Conservation (phyloP, 2,329 filamentous ascomycete species). For the Cryphonectria naterciae region DNA sequence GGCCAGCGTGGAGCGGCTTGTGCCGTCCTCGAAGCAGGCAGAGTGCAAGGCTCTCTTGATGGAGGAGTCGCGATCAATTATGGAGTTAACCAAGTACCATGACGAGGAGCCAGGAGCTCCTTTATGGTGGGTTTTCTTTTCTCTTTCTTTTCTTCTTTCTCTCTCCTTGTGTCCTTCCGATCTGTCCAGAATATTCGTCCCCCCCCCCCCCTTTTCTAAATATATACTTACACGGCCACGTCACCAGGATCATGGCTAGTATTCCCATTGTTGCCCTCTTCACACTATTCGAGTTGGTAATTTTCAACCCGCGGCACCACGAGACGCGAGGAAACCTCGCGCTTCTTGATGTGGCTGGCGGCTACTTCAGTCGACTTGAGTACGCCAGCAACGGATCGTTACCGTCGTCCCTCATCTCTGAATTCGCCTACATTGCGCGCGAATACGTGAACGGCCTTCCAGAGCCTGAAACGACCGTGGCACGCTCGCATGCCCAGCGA, state of each 20-base stretch:
- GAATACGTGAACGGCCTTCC: constrained; percentile 42
- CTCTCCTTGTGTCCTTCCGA: too few relatives aligned
- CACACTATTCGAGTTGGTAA: constrained; percentile 46
- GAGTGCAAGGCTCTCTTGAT: constrained; percentile 32
- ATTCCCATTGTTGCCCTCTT: constrained; percentile 45
- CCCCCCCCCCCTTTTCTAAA: background rate
- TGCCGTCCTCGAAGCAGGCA: constrained; percentile 24
- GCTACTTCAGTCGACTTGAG: constrained; percentile 48
- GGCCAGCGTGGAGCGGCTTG: constrained; percentile 23
- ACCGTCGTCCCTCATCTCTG: constrained; percentile 42
- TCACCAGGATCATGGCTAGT: constrained; percentile 38
- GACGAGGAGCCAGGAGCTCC: constrained; percentile 38
- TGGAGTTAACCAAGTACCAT: constrained; percentile 37
- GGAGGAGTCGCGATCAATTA: constrained; percentile 33
- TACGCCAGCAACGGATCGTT: constrained; percentile 43
- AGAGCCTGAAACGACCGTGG: background rate
- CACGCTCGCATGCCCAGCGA: background rate
- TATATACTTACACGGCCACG: background rate
- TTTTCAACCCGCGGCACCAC: constrained; percentile 42
- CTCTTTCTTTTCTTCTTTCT: too few relatives aligned
- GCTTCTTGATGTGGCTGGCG: constrained; percentile 46
- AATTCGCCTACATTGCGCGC: constrained; percentile 47
- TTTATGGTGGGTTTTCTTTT: constrained; percentile 32
- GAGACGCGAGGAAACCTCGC: constrained; percentile 43
- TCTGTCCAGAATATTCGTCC: too few relatives aligned